Percentiles rank a stretch among this genome's conserved stretches.
Evolutionary conservation across 2,329 filamentous ascomycete species (phyloP).

Genomic region (Metarhizium guizhouense): DNA sequence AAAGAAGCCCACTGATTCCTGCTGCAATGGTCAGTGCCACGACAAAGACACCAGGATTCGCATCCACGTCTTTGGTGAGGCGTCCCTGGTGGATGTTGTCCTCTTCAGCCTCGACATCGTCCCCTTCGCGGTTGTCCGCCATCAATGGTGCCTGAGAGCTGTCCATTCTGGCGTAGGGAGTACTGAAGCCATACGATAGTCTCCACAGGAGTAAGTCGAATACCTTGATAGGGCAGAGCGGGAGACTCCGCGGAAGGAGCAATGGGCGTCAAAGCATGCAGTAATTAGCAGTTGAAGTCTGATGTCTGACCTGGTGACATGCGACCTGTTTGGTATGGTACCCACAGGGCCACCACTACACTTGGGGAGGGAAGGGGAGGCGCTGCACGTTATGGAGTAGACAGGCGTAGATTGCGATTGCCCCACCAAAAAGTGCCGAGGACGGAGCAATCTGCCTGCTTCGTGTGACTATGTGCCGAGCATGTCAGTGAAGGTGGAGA

Average conservation of each 20-base stretch:
- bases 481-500: too few relatives aligned
- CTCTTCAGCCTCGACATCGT: conserved; percentile 23
- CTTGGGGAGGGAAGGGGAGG: too few relatives aligned
- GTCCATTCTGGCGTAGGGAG: conserved; percentile 19
- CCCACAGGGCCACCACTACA: too few relatives aligned
- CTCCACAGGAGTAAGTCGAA: neutral
- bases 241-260: neutral
- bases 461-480: too few relatives aligned
- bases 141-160: conserved; percentile 31
- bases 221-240: neutral
- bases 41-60: conserved; percentile 41
- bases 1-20: conserved; percentile 57
- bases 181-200: neutral
- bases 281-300: too few relatives aligned
- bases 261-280: neutral
- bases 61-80: conserved; percentile 17
- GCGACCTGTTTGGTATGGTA: too few relatives aligned
- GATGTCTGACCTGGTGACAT: too few relatives aligned
- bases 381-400: too few relatives aligned
- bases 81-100: conserved; percentile 13
- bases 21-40: conserved; percentile 55
- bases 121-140: conserved; percentile 17
- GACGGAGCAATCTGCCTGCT: too few relatives aligned
- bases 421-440: too few relatives aligned
- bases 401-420: too few relatives aligned